Percentiles rank a stretch among this genome's conserved stretches.
These are phyloP conservation scores for Rostrohypoxylon terebratum DNA, from an alignment of 495 filamentous ascomycete genomes.

Conservation along the genomic window DNA sequence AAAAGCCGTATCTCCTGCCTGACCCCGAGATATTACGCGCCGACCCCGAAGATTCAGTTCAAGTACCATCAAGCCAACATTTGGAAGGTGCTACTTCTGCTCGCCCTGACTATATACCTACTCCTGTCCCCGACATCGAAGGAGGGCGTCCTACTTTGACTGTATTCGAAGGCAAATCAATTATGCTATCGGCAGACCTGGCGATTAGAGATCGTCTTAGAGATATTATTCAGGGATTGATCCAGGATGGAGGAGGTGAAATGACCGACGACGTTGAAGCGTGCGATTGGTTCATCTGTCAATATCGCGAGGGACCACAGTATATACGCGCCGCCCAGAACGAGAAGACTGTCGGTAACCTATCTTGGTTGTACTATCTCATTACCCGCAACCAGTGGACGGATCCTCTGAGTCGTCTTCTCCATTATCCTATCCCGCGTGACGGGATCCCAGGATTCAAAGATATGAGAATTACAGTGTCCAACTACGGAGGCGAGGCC, in stretches of 20 bases:
- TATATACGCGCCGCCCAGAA: constrained; percentile 80
- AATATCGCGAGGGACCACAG: constrained; percentile 82
- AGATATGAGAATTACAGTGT: constrained; percentile 81
- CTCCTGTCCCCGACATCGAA: constrained; percentile 53
- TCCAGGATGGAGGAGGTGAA: constrained; percentile 74
- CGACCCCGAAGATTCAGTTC: constrained; percentile 65
- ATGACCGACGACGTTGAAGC: constrained; percentile 73
- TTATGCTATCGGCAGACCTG: constrained; percentile 79
- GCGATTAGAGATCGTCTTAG: constrained; percentile 72
- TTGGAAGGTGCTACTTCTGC: constrained; percentile 81
- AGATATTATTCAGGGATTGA: constrained; percentile 74
- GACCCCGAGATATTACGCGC: constrained; percentile 80
- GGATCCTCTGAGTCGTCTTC: constrained; percentile 77
- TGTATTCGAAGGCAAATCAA: constrained; percentile 74
- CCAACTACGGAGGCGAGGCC: constrained; percentile 96
- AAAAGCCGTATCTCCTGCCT: constrained; percentile 87
- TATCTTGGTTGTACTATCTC: constrained; percentile 92
- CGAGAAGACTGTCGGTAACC: constrained; percentile 86
- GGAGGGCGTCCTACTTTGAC: constrained; percentile 53
- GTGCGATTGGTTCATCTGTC: constrained; percentile 86
- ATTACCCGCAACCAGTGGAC: constrained; percentile 91
- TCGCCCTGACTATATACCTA: constrained; percentile 66
- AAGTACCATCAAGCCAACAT: constrained; percentile 65
- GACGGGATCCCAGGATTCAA: constrained; percentile 83
- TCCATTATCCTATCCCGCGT: constrained; percentile 89